Percentiles rank a stretch among this genome's conserved stretches.
Evolutionary conservation across 176 grass and related monocot species (phyloP).

Genomic region (Eremochloa ophiuroides): DNA sequence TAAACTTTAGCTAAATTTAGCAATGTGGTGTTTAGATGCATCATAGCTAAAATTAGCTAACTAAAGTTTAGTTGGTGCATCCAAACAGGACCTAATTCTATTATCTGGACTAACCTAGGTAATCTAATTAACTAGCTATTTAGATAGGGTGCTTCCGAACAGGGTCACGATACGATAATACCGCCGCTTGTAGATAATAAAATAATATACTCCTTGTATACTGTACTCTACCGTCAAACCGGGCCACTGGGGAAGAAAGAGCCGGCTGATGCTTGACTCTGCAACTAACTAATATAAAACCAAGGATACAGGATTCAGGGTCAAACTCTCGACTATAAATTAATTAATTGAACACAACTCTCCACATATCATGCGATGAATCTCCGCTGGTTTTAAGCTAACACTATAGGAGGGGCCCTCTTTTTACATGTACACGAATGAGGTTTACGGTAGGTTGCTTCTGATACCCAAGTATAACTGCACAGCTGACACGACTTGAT

Average conservation of each 20-base stretch:
- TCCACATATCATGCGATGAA: neutral
- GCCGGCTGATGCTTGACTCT: neutral
- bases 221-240: neutral
- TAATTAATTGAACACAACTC: neutral
- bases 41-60: no score
- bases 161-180: no score
- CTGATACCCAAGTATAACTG: neutral
- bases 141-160: no score
- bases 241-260: neutral
- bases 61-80: no score
- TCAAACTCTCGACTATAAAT: slow-evolving; percentile 19
- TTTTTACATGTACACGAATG: slow-evolving; percentile 14
- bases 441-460: slow-evolving; percentile 4
- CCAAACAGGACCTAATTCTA: no score
- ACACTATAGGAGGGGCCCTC: neutral
- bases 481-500: no score
- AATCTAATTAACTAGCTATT: no score
- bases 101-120: no score
- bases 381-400: slow-evolving; percentile 13
- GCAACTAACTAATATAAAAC: neutral
- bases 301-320: slow-evolving; percentile 1
- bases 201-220: no score
- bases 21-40: no score
- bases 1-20: no score
- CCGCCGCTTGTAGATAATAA: no score